A percentile compares a stretch with the other conserved stretches of the same genome.
These are phyloP conservation scores for Kwoniella botswanensis DNA, from an alignment of 768 basidiomycete species.

Conservation along the genomic window DNA sequence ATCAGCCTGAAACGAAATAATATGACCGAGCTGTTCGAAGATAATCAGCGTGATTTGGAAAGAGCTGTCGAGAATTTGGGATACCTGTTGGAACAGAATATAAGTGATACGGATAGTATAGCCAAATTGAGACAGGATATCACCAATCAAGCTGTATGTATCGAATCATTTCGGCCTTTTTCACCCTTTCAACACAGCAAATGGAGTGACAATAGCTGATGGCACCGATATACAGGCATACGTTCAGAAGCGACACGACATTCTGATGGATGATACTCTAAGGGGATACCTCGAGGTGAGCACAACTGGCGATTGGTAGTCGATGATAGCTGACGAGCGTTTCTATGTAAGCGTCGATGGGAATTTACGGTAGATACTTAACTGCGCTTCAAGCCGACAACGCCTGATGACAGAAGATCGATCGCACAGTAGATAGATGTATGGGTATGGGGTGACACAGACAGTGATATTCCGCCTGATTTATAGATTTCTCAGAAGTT, in stretches of 20 bases:
- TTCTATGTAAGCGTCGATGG: slow-evolving; percentile 40
- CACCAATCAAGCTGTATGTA: slow-evolving; percentile 86
- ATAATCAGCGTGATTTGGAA: slow-evolving; percentile 96
- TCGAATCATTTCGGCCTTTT: not conserved
- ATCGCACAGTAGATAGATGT: not conserved
- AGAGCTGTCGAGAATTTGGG: slow-evolving; percentile 93
- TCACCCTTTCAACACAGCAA: not conserved
- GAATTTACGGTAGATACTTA: slow-evolving; percentile 42
- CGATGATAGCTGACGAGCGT: slow-evolving; percentile 1
- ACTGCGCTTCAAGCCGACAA: not conserved
- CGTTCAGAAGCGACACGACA: slow-evolving; percentile 95
- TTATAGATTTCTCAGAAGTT: too few relatives aligned
- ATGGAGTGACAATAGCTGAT: not conserved
- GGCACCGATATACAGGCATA: slow-evolving; percentile 64
- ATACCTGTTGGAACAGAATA: slow-evolving; percentile 86
- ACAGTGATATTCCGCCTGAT: too few relatives aligned
- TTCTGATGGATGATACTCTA: slow-evolving; percentile 92
- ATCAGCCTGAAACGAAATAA: slow-evolving; percentile 75
- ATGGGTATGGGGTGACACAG: too few relatives aligned
- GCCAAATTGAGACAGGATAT: slow-evolving; percentile 83
- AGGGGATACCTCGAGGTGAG: slow-evolving; percentile 78
- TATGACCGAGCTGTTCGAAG: slow-evolving; percentile 93
- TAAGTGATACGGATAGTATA: slow-evolving; percentile 78
- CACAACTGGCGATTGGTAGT: not conserved
- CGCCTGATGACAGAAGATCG: not conserved